Evolutionary conservation across 176 grass and related monocot genomes (phyloP).

Genomic region (Carex parvula): DNA sequence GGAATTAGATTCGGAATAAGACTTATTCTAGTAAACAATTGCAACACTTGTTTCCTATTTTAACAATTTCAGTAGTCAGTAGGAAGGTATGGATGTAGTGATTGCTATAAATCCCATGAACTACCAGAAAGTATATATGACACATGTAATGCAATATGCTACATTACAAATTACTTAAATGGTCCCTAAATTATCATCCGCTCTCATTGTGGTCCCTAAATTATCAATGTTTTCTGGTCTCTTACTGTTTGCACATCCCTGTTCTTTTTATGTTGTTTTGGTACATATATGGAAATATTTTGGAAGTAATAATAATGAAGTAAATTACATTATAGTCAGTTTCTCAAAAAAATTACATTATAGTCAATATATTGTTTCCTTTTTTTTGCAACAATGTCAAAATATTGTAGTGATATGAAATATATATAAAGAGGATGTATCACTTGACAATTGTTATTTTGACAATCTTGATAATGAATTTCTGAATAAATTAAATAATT

Average conservation of each 20-base stretch:
- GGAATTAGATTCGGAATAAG: constrained; percentile 1
- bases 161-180: not conserved
- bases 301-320: too few species aligned
- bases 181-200: not conserved
- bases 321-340: too few species aligned
- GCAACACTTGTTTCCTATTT: constrained; percentile 2
- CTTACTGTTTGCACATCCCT: not conserved
- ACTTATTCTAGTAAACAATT: not conserved
- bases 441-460: too few species aligned
- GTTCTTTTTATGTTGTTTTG: not conserved
- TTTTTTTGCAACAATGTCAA: too few species aligned
- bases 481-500: too few species aligned
- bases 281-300: not conserved
- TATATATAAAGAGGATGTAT: too few species aligned
- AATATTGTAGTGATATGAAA: too few species aligned
- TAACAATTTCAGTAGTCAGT: not conserved
- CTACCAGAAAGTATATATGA: not conserved
- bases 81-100: not conserved
- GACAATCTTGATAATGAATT: too few species aligned
- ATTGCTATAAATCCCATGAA: not conserved
- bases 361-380: too few species aligned
- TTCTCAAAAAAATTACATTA: too few species aligned
- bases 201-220: constrained; percentile 7
- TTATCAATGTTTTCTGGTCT: not conserved
- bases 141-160: not conserved